Evolutionary conservation across 2,329 filamentous ascomycete genomes (phyloP), one percentile per base, ranked within the genome.

Genomic region (Basipetospora chlamydospora): DNA sequence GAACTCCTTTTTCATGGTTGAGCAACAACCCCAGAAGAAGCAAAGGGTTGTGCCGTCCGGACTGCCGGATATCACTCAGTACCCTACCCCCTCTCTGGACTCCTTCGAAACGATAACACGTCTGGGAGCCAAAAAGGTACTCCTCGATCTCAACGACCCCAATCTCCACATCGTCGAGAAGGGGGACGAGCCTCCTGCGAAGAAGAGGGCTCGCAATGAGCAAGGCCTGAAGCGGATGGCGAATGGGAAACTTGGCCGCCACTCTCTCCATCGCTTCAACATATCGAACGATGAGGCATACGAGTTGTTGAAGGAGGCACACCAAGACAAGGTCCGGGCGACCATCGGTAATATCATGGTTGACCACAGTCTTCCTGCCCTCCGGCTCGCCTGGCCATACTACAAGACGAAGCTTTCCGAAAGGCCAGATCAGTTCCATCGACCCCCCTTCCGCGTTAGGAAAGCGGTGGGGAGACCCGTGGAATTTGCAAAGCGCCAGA

Each of bases 231-330:
- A 71, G 56, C 77, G 70, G 43, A 77, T 76, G 63, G 74, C 71
- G 6, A 79, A 73, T 39, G 74, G 77, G 12, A 79, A 76, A 35
- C 60, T 85, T 28, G 75, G 77, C 3, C 80, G 79, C 38, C 77
- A 83, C 39, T 69, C 94, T 25, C 73, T 73, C 26, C 73, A 80
- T 46, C 78, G 88, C 28, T 98, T 94, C 66, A 96, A 96, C 52
- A 82, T 92, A 40, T 94, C 87, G 21, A 96, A 96, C 44, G 90
- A 98, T 50, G 81, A 90, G 41, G 87, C 87, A 2, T 98, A 98
- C 54, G 87, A 96, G 51, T 75, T 86, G 41, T 71, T 98, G 30
- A 96, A 96, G 58, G 86, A 94, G 56, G 96, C 95, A 51, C 87
- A 93, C 51, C 85, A 93, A 59, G 86, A 84, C 66, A 96, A 94